Conservation (phyloP, 1,284 basidiomycete species). For the Exobasidium rhododendri region DNA sequence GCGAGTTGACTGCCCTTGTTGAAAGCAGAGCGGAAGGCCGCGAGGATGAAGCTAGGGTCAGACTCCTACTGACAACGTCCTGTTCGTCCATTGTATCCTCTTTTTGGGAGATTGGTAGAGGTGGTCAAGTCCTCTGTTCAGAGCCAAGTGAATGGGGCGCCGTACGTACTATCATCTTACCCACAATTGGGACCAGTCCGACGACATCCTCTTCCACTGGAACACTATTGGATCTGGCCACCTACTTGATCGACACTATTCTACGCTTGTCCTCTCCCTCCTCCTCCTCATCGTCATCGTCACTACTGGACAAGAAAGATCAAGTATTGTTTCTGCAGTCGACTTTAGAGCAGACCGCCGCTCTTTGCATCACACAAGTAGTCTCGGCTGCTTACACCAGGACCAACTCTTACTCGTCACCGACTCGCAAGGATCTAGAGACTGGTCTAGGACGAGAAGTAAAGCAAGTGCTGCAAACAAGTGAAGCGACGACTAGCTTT, state of each 20-base stretch:
- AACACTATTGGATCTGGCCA: conserved; percentile 41
- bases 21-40: conserved; percentile 34
- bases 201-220: conserved; percentile 41
- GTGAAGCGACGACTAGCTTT: background rate
- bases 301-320: background rate
- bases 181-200: conserved; percentile 53
- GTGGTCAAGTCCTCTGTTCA: conserved; percentile 64
- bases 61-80: conserved; percentile 57
- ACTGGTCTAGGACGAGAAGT: background rate
- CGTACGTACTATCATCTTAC: conserved; percentile 67
- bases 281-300: no score
- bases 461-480: background rate
- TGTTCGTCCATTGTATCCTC: conserved; percentile 14
- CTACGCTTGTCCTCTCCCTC: background rate
- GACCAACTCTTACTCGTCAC: background rate
- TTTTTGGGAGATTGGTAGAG: background rate
- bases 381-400: background rate
- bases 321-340: background rate
- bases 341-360: background rate
- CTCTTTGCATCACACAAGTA: background rate
- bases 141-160: conserved; percentile 70
- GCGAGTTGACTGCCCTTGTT: conserved; percentile 76
- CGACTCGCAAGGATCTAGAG: background rate
- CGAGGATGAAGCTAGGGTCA: conserved; percentile 60
- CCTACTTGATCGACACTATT: conserved; percentile 31